Base-by-base conservation (phyloP, 129 eudicot genomes). In the sunflower (Helianthus annuus) region DNA sequence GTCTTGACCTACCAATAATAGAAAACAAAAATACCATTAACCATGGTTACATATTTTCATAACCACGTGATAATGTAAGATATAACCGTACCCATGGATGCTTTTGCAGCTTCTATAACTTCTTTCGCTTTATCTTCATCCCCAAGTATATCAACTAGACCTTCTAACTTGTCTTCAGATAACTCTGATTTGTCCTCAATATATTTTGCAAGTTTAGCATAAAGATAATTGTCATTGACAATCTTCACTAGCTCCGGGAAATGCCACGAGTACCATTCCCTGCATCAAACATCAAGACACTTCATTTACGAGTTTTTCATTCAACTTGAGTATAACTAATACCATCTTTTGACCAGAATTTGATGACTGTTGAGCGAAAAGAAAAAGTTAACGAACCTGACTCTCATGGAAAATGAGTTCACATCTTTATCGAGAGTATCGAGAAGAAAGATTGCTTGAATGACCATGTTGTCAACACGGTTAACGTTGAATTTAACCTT, bases 251-350 rank as follows among this genome's bases (percentile, higher is more conserved):
- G 63, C 79, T 93, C 98, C 1, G 98, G 98, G 76, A 93, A 93
- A 82, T 93, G 98, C 98, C 98, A 93, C n/a, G 86, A 79, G 77
- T 93, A 93, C 98, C 98, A 93, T 66, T 93, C 98, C 78, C 98
- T 89, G 85, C 72, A 84, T n/a, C 16, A 49, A 80, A 36, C 65
- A 77, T 14, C 55, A 70, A 59, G 6, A 67, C 15, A 12, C 58
- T 12, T 60, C 17, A 24, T 15, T 22, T 22, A 16, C n/a, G 14
- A 15, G 11, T 16, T 63, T 60, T 12, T 7, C 24, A 24, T 54
- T 10, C 10, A 55, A 4, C 6, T 32, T 15, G 53, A 39, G 12
- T 8, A 53, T 16, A 53, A 36, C 36, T 10, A 10, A 4, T 2
- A 17, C 51, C 16, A 34, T 15, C 8, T 52, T 60, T 49, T 59